These are phyloP conservation scores for Moelleriella libera DNA, from an alignment of 2,329 filamentous ascomycete species.

Conservation along the genomic window DNA sequence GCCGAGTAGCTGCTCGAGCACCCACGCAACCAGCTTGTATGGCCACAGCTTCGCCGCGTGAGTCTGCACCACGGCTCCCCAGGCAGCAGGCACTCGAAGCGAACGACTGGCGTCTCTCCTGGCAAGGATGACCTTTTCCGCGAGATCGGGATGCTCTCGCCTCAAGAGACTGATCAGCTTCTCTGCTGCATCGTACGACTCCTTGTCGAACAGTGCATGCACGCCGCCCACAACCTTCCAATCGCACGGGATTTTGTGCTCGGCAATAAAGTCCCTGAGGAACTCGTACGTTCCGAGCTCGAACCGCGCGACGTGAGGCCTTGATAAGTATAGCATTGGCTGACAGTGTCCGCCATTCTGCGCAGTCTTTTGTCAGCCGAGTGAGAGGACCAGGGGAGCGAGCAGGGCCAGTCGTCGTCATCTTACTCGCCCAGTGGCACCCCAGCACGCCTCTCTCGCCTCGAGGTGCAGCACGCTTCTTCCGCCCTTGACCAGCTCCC, in stretches of 20 bases:
- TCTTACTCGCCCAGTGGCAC: constrained; percentile 66
- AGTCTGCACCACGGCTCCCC: constrained; percentile 50
- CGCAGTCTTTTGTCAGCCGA: too few relatives aligned
- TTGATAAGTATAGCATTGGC: constrained; percentile 48
- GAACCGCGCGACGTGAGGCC: constrained; percentile 51
- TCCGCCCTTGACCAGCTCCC: constrained; percentile 39
- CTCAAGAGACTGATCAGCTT: constrained; percentile 35
- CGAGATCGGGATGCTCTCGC: constrained; percentile 39
- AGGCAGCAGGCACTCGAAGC: constrained; percentile 40
- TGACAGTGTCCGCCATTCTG: constrained; percentile 65
- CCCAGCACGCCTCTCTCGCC: constrained; percentile 67
- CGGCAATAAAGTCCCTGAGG: constrained; percentile 41
- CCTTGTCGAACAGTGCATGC: constrained; percentile 44
- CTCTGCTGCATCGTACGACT: constrained; percentile 37
- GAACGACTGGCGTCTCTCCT: constrained; percentile 26
- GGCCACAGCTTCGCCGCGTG: constrained; percentile 63
- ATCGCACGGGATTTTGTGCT: constrained; percentile 51
- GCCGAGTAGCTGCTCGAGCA: constrained; percentile 45
- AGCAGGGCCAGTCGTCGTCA: too few relatives aligned
- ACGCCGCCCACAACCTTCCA: constrained; percentile 51
- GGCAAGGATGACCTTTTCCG: constrained; percentile 28
- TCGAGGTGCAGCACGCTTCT: constrained; percentile 58
- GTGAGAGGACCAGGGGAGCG: too few relatives aligned
- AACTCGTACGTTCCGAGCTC: constrained; percentile 55
- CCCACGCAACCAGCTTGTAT: constrained; percentile 66